Percentiles rank a stretch among this genome's conserved stretches.
Evolutionary conservation across 2,329 filamentous ascomycete genomes (phyloP).

Genomic region (Mycosphaerella sp.): DNA sequence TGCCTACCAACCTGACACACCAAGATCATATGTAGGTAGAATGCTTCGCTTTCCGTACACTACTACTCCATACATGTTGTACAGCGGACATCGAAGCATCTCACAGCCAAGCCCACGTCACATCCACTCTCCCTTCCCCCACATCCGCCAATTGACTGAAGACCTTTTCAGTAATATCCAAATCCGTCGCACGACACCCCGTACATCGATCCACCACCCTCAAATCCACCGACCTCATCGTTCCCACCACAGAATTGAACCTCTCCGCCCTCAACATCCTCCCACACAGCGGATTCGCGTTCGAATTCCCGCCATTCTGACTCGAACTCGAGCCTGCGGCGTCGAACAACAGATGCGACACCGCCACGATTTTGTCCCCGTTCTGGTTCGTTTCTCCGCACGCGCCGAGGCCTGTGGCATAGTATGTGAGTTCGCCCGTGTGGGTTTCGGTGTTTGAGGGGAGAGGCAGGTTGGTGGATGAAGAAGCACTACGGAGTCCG

Average conservation of each 20-base stretch:
- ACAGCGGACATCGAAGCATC: too few species aligned
- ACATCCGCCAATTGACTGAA: constrained; percentile 43
- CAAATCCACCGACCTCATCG: constrained; percentile 50
- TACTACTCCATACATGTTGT: too few species aligned
- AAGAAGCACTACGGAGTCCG: neutral
- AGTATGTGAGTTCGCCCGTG: constrained; percentile 42
- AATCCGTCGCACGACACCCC: constrained; percentile 43
- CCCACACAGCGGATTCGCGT: constrained; percentile 63
- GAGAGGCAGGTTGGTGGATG: constrained; percentile 41
- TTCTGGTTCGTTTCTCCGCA: constrained; percentile 56
- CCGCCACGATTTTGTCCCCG: constrained; percentile 58
- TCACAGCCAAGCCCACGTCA: constrained; percentile 32
- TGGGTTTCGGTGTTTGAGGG: constrained; percentile 49
- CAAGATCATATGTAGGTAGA: too few species aligned
- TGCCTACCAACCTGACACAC: too few species aligned
- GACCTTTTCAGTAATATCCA: constrained; percentile 46
- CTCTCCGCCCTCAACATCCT: constrained; percentile 54
- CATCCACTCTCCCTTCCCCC: constrained; percentile 29
- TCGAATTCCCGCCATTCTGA: constrained; percentile 41
- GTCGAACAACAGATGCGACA: constrained; percentile 58
- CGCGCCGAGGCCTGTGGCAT: constrained; percentile 60
- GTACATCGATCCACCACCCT: constrained; percentile 56
- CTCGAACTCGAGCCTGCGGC: constrained; percentile 20
- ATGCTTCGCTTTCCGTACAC: too few species aligned
- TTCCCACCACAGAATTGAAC: constrained; percentile 32